Percentiles rank a stretch among this genome's conserved stretches.
Conservation (phyloP, 306 rosid species). For the Cucurbita ficifolia region DNA sequence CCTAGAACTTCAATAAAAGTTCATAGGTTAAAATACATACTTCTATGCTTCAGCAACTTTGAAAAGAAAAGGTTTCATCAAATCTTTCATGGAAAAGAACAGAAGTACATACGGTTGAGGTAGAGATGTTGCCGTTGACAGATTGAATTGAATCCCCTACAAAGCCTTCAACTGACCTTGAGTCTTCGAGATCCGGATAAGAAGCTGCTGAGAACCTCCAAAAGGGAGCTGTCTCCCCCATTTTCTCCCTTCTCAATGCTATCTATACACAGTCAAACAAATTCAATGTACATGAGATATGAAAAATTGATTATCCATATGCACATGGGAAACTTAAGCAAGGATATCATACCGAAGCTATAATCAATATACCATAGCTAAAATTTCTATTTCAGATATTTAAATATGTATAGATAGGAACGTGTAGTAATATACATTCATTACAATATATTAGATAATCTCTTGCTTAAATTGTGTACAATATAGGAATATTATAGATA, state of each 20-base stretch:
- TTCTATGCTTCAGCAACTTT: background rate
- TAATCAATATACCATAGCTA: background rate
- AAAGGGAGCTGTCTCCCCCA: constrained; percentile 54
- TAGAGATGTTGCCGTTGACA: constrained; percentile 5
- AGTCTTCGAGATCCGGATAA: constrained; percentile 42
- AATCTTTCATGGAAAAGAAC: background rate
- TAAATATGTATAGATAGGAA: background rate
- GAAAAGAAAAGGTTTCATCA: background rate
- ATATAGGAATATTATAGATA: background rate
- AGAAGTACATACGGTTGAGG: constrained; percentile 20
- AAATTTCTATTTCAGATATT: background rate
- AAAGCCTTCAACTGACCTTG: constrained; percentile 11
- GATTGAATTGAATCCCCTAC: constrained; percentile 10
- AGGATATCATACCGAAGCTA: background rate
- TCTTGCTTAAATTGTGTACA: background rate
- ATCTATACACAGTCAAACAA: constrained; percentile 19
- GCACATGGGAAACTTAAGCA: background rate
- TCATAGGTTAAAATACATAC: background rate
- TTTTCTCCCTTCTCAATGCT: constrained; percentile 42
- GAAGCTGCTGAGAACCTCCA: constrained; percentile 47
- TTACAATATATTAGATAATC: background rate
- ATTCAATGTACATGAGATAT: background rate
- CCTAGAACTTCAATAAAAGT: background rate
- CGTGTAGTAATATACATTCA: background rate
- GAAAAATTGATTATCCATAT: background rate